A percentile compares a stretch with the other conserved stretches of the same genome.
phyloP scores from a whole-genome alignment of 805 yeast species.

The Candida glaebosa region DNA sequence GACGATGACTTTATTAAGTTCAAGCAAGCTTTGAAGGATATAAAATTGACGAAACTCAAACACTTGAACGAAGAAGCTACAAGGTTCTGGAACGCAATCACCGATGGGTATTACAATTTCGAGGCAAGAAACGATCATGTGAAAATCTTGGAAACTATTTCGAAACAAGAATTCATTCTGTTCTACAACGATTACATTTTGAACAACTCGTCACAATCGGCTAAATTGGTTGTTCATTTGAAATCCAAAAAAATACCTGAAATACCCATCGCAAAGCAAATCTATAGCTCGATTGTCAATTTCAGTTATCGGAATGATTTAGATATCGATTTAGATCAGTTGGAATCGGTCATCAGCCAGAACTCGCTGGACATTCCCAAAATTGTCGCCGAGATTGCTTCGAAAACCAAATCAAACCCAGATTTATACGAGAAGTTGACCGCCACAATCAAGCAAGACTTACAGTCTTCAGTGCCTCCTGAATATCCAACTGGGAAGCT shows the following conservation, averaged over 20 bases:
- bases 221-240: constrained; percentile 35
- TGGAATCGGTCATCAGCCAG: constrained; percentile 16
- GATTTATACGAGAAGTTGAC: constrained; percentile 8
- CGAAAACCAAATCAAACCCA: not conserved
- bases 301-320: constrained; percentile 19
- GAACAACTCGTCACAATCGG: constrained; percentile 12
- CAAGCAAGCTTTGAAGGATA: constrained; percentile 62
- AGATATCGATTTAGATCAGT: constrained; percentile 21
- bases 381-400: constrained; percentile 3
- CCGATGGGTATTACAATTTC: constrained; percentile 79
- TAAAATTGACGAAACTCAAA: constrained; percentile 67
- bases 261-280: constrained; percentile 15
- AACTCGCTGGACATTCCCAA: constrained; percentile 4
- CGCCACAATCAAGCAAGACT: constrained; percentile 14
- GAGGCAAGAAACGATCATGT: constrained; percentile 55
- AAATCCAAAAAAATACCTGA: constrained; percentile 45
- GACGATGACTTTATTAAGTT: constrained; percentile 66
- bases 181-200: constrained; percentile 43
- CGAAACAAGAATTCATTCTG: constrained; percentile 53
- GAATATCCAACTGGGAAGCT: constrained; percentile 48
- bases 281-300: constrained; percentile 26
- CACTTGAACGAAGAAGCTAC: constrained; percentile 74
- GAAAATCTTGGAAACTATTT: constrained; percentile 47
- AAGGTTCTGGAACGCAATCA: constrained; percentile 63
- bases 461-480: constrained; percentile 27